Evolutionary conservation across 2,329 filamentous ascomycete species (phyloP).

Genomic region (Neospermospora avenae): DNA sequence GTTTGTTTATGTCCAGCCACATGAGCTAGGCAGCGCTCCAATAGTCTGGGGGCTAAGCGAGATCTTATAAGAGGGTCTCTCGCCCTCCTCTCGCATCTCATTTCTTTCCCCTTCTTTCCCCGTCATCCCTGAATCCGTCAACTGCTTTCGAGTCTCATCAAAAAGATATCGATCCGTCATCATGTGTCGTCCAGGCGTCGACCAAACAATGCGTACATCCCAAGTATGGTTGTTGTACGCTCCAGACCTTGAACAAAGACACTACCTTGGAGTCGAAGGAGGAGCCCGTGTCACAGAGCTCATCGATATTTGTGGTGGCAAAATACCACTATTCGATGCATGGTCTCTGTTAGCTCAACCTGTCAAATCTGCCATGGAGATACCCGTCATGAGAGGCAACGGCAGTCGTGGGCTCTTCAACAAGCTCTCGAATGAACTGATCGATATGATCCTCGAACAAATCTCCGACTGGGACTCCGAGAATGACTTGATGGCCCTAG

Average conservation of each 20-base stretch:
- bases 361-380: background rate
- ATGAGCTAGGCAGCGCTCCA: background rate
- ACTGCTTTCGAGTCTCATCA: background rate
- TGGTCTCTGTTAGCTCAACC: background rate
- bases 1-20: too few relatives aligned
- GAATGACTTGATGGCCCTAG: background rate
- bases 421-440: conserved; percentile 7
- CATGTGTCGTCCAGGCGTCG: conserved; percentile 9
- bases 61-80: background rate
- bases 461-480: background rate
- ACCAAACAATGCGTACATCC: background rate
- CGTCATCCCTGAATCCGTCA: too few relatives aligned
- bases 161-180: background rate
- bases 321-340: too few relatives aligned
- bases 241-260: background rate
- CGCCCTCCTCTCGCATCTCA: background rate
- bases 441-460: conserved; percentile 9
- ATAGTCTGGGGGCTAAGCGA: background rate
- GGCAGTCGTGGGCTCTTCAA: background rate
- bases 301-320: background rate
- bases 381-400: background rate
- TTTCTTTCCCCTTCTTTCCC: background rate
- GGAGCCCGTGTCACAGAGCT: background rate
- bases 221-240: conserved; percentile 2
- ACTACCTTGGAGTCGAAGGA: background rate